Base-by-base conservation (phyloP, 2,329 filamentous ascomycete genomes). In the Ascochyta fabae region DNA sequence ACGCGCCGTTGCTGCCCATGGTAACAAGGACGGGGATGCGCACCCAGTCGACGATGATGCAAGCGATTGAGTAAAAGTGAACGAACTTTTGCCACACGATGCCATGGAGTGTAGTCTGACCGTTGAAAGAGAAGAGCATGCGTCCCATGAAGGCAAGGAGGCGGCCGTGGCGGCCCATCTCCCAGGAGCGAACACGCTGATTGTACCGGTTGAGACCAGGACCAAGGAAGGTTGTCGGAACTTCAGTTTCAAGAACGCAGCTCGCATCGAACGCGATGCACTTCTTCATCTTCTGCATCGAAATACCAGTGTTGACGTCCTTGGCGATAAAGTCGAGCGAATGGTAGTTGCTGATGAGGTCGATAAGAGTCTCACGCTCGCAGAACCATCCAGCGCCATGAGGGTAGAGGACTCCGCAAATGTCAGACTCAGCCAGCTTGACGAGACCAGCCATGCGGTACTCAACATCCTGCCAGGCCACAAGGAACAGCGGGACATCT, bases 311-410 rank as follows among this genome's bases (percentile, higher is more conserved):
- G 24, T 65, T 63, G 35, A 53, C 45, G 29, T 65, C 62, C 38
- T 65, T 58, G 7, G 62, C 62, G 27, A 65, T 65, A 53, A 65
- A 65, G 33, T 65, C 60, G 9, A 65, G 56, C 8, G 60, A 53
- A 36, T 63, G 62, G 29, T 63, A 59, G 46, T 59, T 52, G 27
- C 48, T 50, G 2, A 65, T 62, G 13, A 62, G 55, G 13, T 58
- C 53, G 42, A 65, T 61, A 4, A 65, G 48, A 3, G 58, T 63
- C 12, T 61, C 60, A 10, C 51, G 47, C 27, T 65, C 62, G 22
- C 50, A 53, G 38, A 63, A 65, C 60, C 58, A 65, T 13, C 62
- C 62, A 22, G 62, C 61, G 13, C 61, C 61, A 23, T 64, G 61
- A 16, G 61, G 61, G 12, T 59, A 64, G 16, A 53, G 54, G 3